Percentiles rank a stretch among this genome's conserved stretches.
phyloP scores from a whole-genome alignment of 176 grass and related monocot species.

The Neostapfia colusana region DNA sequence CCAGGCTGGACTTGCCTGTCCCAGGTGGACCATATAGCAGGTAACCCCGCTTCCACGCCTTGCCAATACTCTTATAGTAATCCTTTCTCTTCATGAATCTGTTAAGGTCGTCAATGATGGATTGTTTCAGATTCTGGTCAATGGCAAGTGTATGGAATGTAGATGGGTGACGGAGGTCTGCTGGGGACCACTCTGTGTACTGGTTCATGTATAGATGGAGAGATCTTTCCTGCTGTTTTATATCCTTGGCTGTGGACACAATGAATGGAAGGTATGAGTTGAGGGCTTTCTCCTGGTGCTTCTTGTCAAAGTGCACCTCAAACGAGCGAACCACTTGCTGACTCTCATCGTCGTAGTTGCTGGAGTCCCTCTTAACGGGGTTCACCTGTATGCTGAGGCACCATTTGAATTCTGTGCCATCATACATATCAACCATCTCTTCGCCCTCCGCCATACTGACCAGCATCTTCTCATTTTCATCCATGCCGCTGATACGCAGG shows the following conservation, averaged over 20 bases:
- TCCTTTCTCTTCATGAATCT: conserved; percentile 78
- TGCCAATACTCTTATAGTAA: conserved; percentile 78
- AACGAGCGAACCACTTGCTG: conserved; percentile 38
- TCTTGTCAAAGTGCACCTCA: conserved; percentile 68
- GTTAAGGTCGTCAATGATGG: conserved; percentile 62
- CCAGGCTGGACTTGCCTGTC: conserved; percentile 89
- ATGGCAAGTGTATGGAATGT: conserved; percentile 78
- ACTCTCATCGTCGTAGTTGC: not conserved
- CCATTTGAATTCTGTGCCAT: conserved; percentile 66
- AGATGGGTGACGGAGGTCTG: conserved; percentile 75
- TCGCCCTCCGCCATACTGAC: conserved; percentile 58
- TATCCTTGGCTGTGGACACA: conserved; percentile 54
- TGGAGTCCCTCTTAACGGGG: not conserved
- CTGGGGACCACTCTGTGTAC: conserved; percentile 48
- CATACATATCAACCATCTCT: conserved; percentile 60
- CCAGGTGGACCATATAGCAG: conserved; percentile 81
- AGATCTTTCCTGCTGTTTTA: conserved; percentile 54
- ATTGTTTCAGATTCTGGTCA: conserved; percentile 55
- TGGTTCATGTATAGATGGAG: conserved; percentile 60
- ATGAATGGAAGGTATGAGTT: conserved; percentile 70
- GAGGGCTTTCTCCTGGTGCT: conserved; percentile 62
- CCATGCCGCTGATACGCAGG: conserved; percentile 44
- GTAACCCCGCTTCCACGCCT: conserved; percentile 93
- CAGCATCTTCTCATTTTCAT: conserved; percentile 45
- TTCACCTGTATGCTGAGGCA: not conserved